Base-by-base conservation (phyloP, 2,329 filamentous ascomycete genomes). In the Lachnellula subtilissima region DNA sequence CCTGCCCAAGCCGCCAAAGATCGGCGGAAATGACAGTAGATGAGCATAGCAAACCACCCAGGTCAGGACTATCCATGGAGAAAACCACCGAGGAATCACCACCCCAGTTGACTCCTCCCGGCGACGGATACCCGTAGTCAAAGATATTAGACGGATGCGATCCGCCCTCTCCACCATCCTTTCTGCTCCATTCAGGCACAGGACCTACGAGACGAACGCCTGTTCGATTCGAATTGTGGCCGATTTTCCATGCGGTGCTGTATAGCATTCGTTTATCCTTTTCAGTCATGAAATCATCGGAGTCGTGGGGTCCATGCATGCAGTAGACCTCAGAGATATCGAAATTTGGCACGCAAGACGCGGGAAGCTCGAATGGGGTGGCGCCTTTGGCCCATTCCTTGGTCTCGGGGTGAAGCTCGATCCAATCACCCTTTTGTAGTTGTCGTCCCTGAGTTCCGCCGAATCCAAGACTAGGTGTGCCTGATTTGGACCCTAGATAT, bases 41-140 rank as follows among this genome's bases (percentile, higher is more conserved):
- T 12, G 74, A 77, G 35, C 76, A 81, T 0, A 83, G 74, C 56
- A 86, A 84, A 0, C 83, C 83, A 6, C 83, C 83, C 56, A 85
- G 77, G 60, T 84, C 81, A 0, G 83, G 83, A 50, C 76, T 76
- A 63, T 86, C 83, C 5, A 79, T 73, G 0, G 81, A 76, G 49
- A 86, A 83, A 17, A 86, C 78, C n/a, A 79, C 80, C 2, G 80
- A 77, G 37, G 81, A 79, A 55, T 85, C 82, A 4, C 82, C 82
- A 0, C 81, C 84, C 77, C 79, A 86, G 60, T 84, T 85, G 25
- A 85, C 63, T 0, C 77, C 76, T 0, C 82, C 82, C 1, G 81
- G 65, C 23, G 50, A 54, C 0, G 80, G 78, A 64, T 85, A 86
- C 2, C 82, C 82, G 60, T 85, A 83, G 58, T 83, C 80, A 22